Evolutionary conservation across 257 asterid genomes (phyloP), one percentile per base, ranked within the genome.

Genomic region (Craterostigma plantagineum): DNA sequence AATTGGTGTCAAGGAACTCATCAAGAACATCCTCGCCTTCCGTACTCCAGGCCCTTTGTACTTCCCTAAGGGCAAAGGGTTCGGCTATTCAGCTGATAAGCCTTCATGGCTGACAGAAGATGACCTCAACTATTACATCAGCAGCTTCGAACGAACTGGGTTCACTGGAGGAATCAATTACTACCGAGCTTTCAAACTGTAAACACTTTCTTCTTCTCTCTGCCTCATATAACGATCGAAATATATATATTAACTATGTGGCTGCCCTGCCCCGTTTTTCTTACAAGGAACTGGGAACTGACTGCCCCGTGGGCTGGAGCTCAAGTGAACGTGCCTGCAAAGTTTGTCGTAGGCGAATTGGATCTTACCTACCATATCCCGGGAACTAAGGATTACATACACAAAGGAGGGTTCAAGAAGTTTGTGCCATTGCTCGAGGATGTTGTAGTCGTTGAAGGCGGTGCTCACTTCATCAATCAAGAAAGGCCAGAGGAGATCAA

Each of bases 161-260:
- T 83, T 79, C 74, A 76, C 79, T 0, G 95, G 95, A 34, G 87
- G 67, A 43, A 36, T 84, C 27, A 84, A 84, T 58, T 79, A 73
- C 60, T 84, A 84, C 48, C 84, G 93, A 7, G 79, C 87, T 2
- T 10, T 69, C 16, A 47, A 49, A 37, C 10, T 60, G 93, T 76
- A 50, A 69, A 3, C 4, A 14, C n/a, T n/a, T 40, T 3, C 2
- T 40, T 8, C 16, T 40, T n/a, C 12, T 40, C 16, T 40, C 2
- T 40, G 2, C 3, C 16, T 11, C 16, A 11, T 8, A 36, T 8
- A 15, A 10, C 33, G 30, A 18, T 1, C 30, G 11, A n/a, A 16
- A 9, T 1, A n/a, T n/a, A n/a, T 1, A 16, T 14, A 2, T 4
- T 27, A 43, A 8, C 10, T 9, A 1, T 37, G 38, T 1, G 7